Evolutionary conservation across 2,329 filamentous ascomycete species (phyloP).

Genomic region (Microdochium trichocladiopsis): DNA sequence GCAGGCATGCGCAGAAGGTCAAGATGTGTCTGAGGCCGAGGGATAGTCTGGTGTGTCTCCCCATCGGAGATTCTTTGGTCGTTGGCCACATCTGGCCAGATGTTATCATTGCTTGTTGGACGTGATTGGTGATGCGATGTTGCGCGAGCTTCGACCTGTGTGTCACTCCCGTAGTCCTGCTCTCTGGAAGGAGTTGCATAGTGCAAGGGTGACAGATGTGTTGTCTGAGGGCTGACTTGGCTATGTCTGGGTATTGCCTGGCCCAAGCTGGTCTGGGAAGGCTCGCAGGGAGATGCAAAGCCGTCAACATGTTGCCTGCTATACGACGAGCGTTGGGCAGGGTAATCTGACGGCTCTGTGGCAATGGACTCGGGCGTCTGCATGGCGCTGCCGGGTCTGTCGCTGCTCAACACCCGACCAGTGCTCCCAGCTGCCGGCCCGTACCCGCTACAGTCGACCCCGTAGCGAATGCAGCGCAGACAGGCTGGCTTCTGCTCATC

Average conservation of each 20-base stretch:
- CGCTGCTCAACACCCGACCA: not conserved
- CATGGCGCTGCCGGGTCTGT: not conserved
- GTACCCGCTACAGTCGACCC: slow-evolving; percentile 12
- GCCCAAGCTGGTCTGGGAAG: too few relatives aligned
- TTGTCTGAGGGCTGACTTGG: slow-evolving; percentile 8
- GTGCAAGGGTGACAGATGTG: too few relatives aligned
- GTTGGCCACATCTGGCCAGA: not conserved
- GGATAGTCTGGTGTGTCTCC: not conserved
- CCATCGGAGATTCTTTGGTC: too few relatives aligned
- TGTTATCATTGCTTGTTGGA: not conserved
- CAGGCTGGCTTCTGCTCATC: slow-evolving; percentile 8
- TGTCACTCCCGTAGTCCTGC: too few relatives aligned
- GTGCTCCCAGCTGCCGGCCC: slow-evolving; percentile 3
- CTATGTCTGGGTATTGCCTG: slow-evolving; percentile 3
- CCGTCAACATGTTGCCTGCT: too few relatives aligned
- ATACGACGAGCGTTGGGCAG: too few relatives aligned
- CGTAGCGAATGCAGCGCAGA: slow-evolving; percentile 1
- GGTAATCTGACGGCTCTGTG: slow-evolving; percentile 1
- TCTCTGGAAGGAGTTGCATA: too few relatives aligned
- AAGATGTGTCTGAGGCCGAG: slow-evolving; percentile 8
- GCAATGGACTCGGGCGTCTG: too few relatives aligned
- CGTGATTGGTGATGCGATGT: too few relatives aligned
- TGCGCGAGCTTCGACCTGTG: too few relatives aligned
- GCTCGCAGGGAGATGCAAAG: too few relatives aligned
- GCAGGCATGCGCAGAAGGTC: slow-evolving; percentile 9